phyloP scores from a whole-genome alignment of 305 asterid genomes.

The Fraxinus dipetala region DNA sequence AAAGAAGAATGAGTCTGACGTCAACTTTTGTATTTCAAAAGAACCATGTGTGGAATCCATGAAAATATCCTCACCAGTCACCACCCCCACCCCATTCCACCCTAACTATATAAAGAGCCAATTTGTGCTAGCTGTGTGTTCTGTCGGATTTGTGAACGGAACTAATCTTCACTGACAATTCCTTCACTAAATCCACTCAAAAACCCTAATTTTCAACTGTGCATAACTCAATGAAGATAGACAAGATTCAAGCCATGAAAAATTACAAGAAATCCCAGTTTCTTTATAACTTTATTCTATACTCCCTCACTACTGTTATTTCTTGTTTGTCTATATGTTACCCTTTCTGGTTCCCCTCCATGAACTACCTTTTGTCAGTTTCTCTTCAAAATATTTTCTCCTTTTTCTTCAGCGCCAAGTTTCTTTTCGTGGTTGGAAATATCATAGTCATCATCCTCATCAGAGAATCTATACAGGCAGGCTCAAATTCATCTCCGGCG shows the following conservation, averaged over 20 bases:
- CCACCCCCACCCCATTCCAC: not conserved
- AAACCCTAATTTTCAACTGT: not conserved
- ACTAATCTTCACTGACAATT: not conserved
- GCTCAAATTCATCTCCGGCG: not conserved
- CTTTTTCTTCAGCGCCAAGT: conserved; percentile 14
- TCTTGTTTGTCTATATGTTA: conserved; percentile 13
- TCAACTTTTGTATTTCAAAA: not conserved
- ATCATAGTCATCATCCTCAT: conserved; percentile 28
- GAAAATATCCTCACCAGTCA: not conserved
- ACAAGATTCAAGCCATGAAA: conserved; percentile 24
- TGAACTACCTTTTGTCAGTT: conserved; percentile 15
- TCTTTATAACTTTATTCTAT: conserved; percentile 14
- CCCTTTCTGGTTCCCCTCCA: conserved; percentile 28
- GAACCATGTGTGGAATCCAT: not conserved
- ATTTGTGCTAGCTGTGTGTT: not conserved
- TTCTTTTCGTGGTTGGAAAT: conserved; percentile 29
- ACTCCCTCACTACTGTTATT: conserved; percentile 27
- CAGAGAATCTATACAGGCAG: conserved; percentile 1
- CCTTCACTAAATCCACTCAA: not conserved
- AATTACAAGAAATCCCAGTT: conserved; percentile 24
- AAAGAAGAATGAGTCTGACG: not conserved
- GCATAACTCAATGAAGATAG: conserved; percentile 7
- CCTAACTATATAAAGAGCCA: not conserved
- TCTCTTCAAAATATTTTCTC: conserved; percentile 21
- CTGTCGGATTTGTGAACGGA: not conserved